phyloP scores from a whole-genome alignment of 768 basidiomycete species.

The Auricularia heimuer region DNA sequence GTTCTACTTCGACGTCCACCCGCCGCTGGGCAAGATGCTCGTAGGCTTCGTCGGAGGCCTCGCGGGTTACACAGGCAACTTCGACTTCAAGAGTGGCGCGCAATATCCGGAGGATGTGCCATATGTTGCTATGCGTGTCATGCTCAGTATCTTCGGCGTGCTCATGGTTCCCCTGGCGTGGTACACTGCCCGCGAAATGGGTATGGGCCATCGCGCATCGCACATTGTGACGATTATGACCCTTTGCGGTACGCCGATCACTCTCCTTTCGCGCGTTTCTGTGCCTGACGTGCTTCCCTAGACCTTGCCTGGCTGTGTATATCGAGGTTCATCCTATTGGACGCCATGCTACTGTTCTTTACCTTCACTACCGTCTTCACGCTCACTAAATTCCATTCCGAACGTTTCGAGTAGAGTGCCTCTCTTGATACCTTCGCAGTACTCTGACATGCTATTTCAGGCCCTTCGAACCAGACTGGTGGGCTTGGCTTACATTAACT shows the following conservation, averaged over 20 bases:
- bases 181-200: conserved; percentile 92
- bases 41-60: conserved; percentile 89
- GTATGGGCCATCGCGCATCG: conserved; percentile 80
- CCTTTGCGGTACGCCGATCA: conserved; percentile 56
- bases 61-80: conserved; percentile 83
- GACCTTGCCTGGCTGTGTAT: conserved; percentile 97
- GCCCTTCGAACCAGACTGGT: conserved; percentile 94
- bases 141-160: conserved; percentile 90
- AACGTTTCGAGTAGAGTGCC: conserved; percentile 74
- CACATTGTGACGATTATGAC: conserved; percentile 94
- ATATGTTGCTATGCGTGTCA: conserved; percentile 89
- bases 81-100: conserved; percentile 90
- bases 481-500: conserved; percentile 88
- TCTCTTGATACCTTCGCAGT: background rate
- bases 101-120: conserved; percentile 78
- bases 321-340: conserved; percentile 92
- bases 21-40: conserved; percentile 97
- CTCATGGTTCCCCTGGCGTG: conserved; percentile 93
- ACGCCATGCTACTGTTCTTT: conserved; percentile 99
- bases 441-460: conserved; percentile 29
- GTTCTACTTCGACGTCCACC: conserved; percentile 99
- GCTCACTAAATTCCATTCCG: conserved; percentile 93
- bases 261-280: background rate
- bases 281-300: conserved; percentile 20
- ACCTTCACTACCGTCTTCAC: conserved; percentile 95